Conservation (phyloP, 2,329 filamentous ascomycete species). For the Penicillium sp. region DNA sequence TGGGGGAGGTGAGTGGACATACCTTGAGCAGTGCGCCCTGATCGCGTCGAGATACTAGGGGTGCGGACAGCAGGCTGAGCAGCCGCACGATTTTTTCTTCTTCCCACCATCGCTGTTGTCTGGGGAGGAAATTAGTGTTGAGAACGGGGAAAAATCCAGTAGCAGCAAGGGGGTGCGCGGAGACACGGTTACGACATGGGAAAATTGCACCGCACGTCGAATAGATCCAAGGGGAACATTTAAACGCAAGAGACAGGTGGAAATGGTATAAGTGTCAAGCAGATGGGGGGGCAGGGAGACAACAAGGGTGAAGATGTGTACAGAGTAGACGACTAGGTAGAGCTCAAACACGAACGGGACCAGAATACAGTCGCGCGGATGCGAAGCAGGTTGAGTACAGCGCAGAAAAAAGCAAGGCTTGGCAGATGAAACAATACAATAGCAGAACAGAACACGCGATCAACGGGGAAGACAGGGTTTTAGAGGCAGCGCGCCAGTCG, state of each 20-base stretch:
- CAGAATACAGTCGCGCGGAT: slow-evolving; percentile 3
- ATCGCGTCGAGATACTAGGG: slow-evolving; percentile 20
- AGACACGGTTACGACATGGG: slow-evolving; percentile 2
- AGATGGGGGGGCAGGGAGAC: neutral
- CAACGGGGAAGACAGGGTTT: neutral
- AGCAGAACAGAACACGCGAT: slow-evolving; percentile 1
- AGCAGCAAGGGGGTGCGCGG: slow-evolving; percentile 8
- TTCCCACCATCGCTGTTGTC: slow-evolving; percentile 39
- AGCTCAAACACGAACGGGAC: neutral
- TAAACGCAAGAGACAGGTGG: neutral
- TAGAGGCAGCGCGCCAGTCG: neutral
- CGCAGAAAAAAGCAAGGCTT: slow-evolving; percentile 5
- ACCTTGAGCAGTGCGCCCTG: slow-evolving; percentile 27
- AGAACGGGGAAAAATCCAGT: slow-evolving; percentile 3
- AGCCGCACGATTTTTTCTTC: slow-evolving; percentile 36
- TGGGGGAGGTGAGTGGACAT: slow-evolving; percentile 9
- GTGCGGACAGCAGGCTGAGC: slow-evolving; percentile 22
- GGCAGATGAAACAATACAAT: slow-evolving; percentile 1
- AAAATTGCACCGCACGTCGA: neutral
- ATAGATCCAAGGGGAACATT: neutral
- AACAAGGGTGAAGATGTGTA: neutral
- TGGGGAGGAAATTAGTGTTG: slow-evolving; percentile 6
- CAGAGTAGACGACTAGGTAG: slow-evolving; percentile 1
- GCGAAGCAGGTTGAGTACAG: neutral
- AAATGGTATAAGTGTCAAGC: neutral